phyloP scores from a whole-genome alignment of 768 basidiomycete species.

The Xerocomellus dryophilus region DNA sequence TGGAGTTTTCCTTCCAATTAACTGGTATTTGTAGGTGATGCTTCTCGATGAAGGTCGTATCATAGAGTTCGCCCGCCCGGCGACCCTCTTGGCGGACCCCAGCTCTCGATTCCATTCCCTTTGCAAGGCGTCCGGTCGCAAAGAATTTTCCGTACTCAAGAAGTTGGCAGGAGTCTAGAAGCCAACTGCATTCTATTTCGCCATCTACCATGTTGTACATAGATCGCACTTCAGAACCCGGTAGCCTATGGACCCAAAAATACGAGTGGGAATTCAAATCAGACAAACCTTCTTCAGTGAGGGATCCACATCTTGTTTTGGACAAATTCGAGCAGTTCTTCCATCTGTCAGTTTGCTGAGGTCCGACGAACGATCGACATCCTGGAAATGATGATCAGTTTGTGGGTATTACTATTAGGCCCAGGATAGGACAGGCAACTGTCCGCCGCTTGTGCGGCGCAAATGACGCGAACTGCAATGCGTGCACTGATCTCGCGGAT shows the following conservation, averaged over 20 bases:
- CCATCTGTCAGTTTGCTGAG: constrained; percentile 59
- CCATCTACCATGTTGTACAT: constrained; percentile 6
- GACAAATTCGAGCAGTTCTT: constrained; percentile 51
- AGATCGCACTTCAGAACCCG: neutral
- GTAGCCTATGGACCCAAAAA: neutral
- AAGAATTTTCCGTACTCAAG: constrained; percentile 66
- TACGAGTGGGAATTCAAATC: neutral
- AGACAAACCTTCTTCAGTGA: constrained; percentile 9
- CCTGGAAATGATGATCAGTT: constrained; percentile 32
- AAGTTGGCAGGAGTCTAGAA: constrained; percentile 51
- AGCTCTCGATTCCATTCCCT: constrained; percentile 62
- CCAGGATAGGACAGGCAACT: constrained; percentile 26
- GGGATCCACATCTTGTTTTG: constrained; percentile 75
- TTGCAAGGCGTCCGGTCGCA: constrained; percentile 71
- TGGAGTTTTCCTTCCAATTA: constrained; percentile 7
- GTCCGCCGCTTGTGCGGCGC: constrained; percentile 74
- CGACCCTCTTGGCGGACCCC: constrained; percentile 50
- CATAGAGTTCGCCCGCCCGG: constrained; percentile 71
- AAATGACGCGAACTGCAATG: constrained; percentile 75
- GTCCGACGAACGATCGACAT: constrained; percentile 50
- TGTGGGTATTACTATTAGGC: constrained; percentile 17
- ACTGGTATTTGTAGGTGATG: constrained; percentile 51
- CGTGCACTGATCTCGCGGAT: constrained; percentile 80
- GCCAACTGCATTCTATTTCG: neutral
- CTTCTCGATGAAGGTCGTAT: constrained; percentile 77